These are phyloP conservation scores for Penicillium lividum DNA, from an alignment of 495 filamentous ascomycete genomes.

Conservation along the genomic window DNA sequence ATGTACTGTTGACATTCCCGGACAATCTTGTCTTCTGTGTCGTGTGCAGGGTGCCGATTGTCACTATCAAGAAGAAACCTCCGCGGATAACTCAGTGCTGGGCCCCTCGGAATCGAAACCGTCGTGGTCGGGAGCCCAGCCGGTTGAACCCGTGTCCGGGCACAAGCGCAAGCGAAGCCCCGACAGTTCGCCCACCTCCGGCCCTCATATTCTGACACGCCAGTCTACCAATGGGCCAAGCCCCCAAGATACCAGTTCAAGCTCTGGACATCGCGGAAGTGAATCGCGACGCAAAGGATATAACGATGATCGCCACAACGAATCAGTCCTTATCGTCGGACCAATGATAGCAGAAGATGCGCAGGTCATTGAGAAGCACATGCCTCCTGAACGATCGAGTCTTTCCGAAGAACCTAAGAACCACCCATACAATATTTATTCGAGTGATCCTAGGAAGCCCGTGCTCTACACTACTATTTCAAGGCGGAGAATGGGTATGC, in stretches of 20 bases:
- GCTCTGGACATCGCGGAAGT: constrained; percentile 33
- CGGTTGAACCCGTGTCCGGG: constrained; percentile 25
- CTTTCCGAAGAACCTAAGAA: constrained; percentile 42
- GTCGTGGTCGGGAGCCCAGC: constrained; percentile 29
- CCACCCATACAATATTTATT: constrained; percentile 52
- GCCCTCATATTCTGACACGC: constrained; percentile 15
- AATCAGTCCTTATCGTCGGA: constrained; percentile 53
- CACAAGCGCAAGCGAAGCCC: constrained; percentile 46
- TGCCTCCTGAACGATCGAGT: constrained; percentile 44
- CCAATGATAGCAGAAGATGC: constrained; percentile 54
- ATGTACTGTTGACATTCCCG: constrained; percentile 51
- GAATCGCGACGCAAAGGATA: constrained; percentile 35
- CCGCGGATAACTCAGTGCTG: constrained; percentile 28
- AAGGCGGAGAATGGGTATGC: constrained; percentile 48
- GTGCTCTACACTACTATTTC: constrained; percentile 50
- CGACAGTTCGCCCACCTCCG: constrained; percentile 23
- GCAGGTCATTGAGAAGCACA: constrained; percentile 53
- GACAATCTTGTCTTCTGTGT: constrained; percentile 50
- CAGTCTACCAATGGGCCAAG: constrained; percentile 29
- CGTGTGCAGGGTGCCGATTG: constrained; percentile 52
- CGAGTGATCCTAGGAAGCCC: constrained; percentile 49
- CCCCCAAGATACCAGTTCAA: constrained; percentile 31
- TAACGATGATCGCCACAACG: constrained; percentile 45
- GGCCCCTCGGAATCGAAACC: constrained; percentile 30
- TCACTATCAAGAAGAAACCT: constrained; percentile 46